Base-by-base conservation (phyloP, 148 eudicot genomes). In the Rhododendron ferrugineum region DNA sequence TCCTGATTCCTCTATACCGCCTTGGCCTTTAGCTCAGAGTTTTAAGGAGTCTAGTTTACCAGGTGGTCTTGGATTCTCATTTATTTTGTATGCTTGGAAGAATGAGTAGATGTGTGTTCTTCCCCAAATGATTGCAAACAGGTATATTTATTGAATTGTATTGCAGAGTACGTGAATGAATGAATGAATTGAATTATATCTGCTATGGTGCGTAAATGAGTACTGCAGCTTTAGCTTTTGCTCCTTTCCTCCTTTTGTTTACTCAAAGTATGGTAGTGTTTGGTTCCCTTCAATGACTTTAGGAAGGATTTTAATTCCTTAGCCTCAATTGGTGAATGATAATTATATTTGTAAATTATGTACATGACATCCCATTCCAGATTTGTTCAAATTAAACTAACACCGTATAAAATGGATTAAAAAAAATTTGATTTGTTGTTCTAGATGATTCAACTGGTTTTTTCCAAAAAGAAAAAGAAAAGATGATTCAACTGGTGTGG, bases 81-180 rank as follows among this genome's bases (percentile, higher is more conserved):
- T 91, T 76, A 42, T 89, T 58, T 85, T 91, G 87, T 86, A 86
- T 88, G 92, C 89, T 78, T 91, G 93, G 93, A 91, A 88, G 90
- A 91, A 90, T 88, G 92, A 91, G 56, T 91, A 87, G 85, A 70
- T 78, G 11, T 50, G 36, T 76, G 30, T 74, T 83, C 28, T 47
- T 44, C 85, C 66, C 30, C 50, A 46, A 44, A 30, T 46, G n/a
- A 60, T 70, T 86, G 84, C 73, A 76, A 60, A 52, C 3, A 50
- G 60, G 54, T 14, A 58, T 74, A 60, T 50, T 11, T 82, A 46
- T n/a, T 76, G 75, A 37, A 62, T 82, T 36, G 47, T 86, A 34
- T 54, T 52, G 76, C 68, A 13, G 26, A 81, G 80, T 80, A 77
- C 58, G 77, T 75, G 42, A 76, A 76, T 86, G 76, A 77, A 64